Evolutionary conservation across 306 rosid genomes (phyloP), one percentile per base, ranked within the genome.

Genomic region (Dalbergia oliveri): DNA sequence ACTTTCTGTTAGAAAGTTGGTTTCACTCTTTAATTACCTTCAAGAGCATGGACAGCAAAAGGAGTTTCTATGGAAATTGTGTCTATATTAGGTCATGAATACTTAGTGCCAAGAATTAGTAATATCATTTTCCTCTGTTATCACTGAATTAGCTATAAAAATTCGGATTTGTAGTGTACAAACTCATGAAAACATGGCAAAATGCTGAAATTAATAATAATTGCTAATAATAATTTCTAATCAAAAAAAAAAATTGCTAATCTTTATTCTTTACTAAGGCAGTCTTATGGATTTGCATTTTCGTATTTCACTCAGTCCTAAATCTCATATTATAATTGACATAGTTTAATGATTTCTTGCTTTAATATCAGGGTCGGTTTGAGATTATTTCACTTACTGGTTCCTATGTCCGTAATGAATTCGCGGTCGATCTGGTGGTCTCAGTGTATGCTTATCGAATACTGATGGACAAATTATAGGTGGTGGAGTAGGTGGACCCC

Each of bases 401-500:
- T 67, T 96, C 99, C 66, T 96, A 91, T 72, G 87, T 96, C 18
- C 94, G 92, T 74, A 90, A 92, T 26, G 98, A 90, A 78, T 44
- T 73, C 5, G 94, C 60, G 90, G 85, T 75, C 91, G 91, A 79
- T 61, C 85, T 5, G 99, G 98, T 7, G 99, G 97, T 63, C 93
- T 96, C 21, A 96, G 98, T 79, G 92, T 93, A 69, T 91, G 98
- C 83, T 84, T 96, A 64, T 88, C 94, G 33, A 91, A 79, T 85
- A 60, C 92, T 43, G 91, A 96, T 86, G 99, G 99, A 21, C 97
- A 93, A 84, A 91, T 96, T 75, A 80, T 96, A 57, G 99, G 99
- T 69, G 99, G 99, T 68, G 98, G 98, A 69, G 91, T 96, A 75
- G 97, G 97, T 86, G 99, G 99, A 69, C 92, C 99, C 8, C 81